phyloP scores from a whole-genome alignment of 345 rosid genomes.

The Combretum micranthum region DNA sequence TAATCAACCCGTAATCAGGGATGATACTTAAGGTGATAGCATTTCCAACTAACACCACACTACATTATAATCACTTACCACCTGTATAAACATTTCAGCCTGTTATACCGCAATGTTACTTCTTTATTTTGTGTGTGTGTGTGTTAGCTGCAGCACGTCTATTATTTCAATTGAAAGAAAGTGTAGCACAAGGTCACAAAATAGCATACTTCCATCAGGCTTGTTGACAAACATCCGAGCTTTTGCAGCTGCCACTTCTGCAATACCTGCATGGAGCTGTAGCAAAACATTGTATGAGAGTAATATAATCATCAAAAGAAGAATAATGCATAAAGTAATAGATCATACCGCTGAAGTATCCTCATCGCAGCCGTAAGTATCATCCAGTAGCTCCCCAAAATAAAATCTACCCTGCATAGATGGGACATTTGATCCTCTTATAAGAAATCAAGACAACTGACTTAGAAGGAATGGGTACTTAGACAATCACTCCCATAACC shows the following conservation, averaged over 20 bases:
- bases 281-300: slow-evolving; percentile 20
- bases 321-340: slow-evolving; percentile 11
- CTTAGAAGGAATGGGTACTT: too few relatives aligned
- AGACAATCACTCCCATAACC: too few relatives aligned
- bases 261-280: slow-evolving; percentile 88
- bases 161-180: not conserved
- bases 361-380: slow-evolving; percentile 64
- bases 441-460: not conserved
- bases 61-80: too few relatives aligned
- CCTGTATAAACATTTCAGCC: too few relatives aligned
- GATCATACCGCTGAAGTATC: slow-evolving; percentile 56
- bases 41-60: too few relatives aligned
- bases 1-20: too few relatives aligned
- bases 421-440: slow-evolving; percentile 3
- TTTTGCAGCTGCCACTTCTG: slow-evolving; percentile 96
- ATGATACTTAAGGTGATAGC: too few relatives aligned
- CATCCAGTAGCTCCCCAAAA: slow-evolving; percentile 68
- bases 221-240: slow-evolving; percentile 90
- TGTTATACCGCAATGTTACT: too few relatives aligned
- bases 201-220: slow-evolving; percentile 85
- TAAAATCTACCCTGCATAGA: slow-evolving; percentile 81
- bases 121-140: too few relatives aligned
- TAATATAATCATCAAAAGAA: slow-evolving; percentile 8
- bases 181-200: slow-evolving; percentile 3
- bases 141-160: too few relatives aligned